A percentile compares a stretch with the other conserved stretches of the same genome.
phyloP scores from a whole-genome alignment of 345 rosid genomes.

The Eucalyptus microcorys region DNA sequence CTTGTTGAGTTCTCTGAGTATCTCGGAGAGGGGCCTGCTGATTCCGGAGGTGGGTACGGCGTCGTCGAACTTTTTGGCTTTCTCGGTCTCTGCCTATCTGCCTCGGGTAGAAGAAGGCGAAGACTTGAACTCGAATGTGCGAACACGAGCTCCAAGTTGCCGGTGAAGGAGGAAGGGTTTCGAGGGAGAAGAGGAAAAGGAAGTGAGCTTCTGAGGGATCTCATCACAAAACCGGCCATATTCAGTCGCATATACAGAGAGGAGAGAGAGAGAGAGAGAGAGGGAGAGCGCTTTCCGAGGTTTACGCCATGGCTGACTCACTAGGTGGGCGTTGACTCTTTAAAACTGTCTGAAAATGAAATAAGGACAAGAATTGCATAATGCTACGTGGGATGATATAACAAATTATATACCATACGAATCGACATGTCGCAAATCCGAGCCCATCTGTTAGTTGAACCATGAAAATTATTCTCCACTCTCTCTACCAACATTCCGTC shows the following conservation, averaged over 20 bases:
- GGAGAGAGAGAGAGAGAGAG: background rate
- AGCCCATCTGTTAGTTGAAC: too few species aligned
- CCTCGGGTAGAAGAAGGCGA: background rate
- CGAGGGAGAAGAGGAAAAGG: background rate
- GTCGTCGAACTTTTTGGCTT: slow-evolving; percentile 3
- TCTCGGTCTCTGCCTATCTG: background rate
- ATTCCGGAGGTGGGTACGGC: slow-evolving; percentile 49
- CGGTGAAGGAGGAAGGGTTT: background rate
- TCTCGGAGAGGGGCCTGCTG: slow-evolving; percentile 48
- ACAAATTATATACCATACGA: too few species aligned
- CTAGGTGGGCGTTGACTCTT: background rate
- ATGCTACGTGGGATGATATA: too few species aligned
- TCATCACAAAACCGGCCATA: background rate
- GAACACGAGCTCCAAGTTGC: background rate
- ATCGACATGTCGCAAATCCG: too few species aligned
- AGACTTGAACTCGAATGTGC: background rate
- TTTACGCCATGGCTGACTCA: background rate
- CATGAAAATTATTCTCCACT: too few species aligned
- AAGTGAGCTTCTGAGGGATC: background rate
- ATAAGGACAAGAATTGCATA: background rate
- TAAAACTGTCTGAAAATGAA: background rate
- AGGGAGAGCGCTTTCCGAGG: background rate
- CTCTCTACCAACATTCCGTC: too few species aligned
- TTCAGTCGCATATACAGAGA: background rate
- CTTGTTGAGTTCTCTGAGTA: slow-evolving; percentile 72